Percentiles rank a stretch among this genome's conserved stretches.
Conservation (phyloP, 2,329 filamentous ascomycete genomes). For the Venturia oleaginea region DNA sequence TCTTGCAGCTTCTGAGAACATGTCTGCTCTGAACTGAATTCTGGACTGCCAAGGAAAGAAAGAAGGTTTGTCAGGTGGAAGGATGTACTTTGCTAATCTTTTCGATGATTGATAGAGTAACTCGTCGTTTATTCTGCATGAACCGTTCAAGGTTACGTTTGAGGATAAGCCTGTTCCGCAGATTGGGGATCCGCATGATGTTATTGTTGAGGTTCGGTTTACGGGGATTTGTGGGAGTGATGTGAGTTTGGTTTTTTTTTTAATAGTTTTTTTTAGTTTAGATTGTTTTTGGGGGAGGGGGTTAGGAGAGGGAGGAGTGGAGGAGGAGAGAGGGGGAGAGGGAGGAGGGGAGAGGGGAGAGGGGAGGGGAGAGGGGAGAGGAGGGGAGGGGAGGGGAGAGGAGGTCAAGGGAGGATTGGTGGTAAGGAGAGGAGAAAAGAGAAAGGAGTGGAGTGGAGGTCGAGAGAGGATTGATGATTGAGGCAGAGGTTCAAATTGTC, state of each 20-base stretch:
- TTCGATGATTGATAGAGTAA: slow-evolving; percentile 45
- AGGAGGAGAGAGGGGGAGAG: too few relatives aligned
- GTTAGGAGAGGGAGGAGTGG: background rate
- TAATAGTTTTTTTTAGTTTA: background rate
- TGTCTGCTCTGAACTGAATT: too few relatives aligned
- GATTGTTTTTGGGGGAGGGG: background rate
- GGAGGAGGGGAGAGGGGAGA: too few relatives aligned
- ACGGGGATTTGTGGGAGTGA: slow-evolving; percentile 86
- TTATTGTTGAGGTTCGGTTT: slow-evolving; percentile 72
- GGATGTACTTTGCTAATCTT: background rate
- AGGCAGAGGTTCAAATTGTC: background rate
- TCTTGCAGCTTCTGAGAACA: too few relatives aligned
- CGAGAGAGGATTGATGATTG: too few relatives aligned
- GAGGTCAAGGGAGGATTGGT: too few relatives aligned
- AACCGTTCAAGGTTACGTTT: slow-evolving; percentile 61
- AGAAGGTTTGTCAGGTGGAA: too few relatives aligned
- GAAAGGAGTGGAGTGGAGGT: too few relatives aligned
- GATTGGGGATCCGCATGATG: slow-evolving; percentile 57
- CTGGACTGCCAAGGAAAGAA: too few relatives aligned
- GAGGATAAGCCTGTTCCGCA: slow-evolving; percentile 66
- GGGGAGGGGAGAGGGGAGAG: too few relatives aligned
- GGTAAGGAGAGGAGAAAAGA: too few relatives aligned
- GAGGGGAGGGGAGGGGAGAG: too few relatives aligned
- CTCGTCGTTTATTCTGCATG: slow-evolving; percentile 76
- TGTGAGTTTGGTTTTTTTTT: slow-evolving; percentile 32